Percentiles rank a stretch among this genome's conserved stretches.
These are phyloP conservation scores for Paxillus rubicundulus DNA, from an alignment of 768 basidiomycete species.

Conservation along the genomic window DNA sequence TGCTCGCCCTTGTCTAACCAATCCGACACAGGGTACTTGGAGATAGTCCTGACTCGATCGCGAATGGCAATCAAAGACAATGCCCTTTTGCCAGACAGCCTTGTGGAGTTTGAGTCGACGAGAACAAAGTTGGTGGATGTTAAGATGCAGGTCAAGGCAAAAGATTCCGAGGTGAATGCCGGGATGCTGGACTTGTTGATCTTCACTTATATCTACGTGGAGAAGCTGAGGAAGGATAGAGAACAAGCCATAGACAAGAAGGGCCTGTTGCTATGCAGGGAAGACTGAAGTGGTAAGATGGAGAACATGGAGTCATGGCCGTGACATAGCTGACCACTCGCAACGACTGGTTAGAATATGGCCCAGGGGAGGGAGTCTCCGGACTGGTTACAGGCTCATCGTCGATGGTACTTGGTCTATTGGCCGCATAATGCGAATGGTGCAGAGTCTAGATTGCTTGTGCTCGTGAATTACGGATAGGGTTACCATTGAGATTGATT, in stretches of 20 bases:
- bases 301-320: not conserved
- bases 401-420: no score
- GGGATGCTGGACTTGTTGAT: constrained; percentile 27
- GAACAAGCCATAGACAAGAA: constrained; percentile 1
- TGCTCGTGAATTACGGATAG: no score
- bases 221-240: constrained; percentile 18
- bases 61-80: not conserved
- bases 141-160: not conserved
- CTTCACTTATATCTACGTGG: constrained; percentile 28
- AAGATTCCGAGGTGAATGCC: not conserved
- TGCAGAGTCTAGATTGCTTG: not conserved
- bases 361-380: no score
- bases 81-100: not conserved
- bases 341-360: no score
- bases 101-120: not conserved
- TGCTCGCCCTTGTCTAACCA: not conserved
- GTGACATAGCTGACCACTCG: no score
- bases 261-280: not conserved
- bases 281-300: not conserved
- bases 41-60: not conserved
- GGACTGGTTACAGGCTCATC: no score
- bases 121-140: not conserved
- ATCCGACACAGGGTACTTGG: not conserved
- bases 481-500: constrained; percentile 29
- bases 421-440: not conserved